Base-by-base conservation (phyloP, 1,284 basidiomycete species). In the Trichosporon ovoides region DNA sequence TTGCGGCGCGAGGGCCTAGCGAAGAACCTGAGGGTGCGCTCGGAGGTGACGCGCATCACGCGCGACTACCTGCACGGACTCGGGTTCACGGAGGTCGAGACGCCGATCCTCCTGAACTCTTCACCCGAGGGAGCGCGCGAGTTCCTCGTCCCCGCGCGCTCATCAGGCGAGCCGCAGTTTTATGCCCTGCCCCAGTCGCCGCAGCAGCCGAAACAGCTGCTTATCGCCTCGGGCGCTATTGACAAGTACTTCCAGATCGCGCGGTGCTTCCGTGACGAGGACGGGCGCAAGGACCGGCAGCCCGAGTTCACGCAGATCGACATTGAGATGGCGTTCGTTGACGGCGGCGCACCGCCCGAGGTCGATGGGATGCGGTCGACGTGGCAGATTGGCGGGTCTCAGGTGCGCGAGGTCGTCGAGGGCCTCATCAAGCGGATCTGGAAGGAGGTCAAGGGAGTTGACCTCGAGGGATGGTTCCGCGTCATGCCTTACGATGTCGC, bases 261-360 rank as follows among this genome's bases (percentile, higher is more conserved):
- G 14, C 85, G 85, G 66, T 97, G 93, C 77, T 97, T 97, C 81
- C 84, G 94, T 38, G 93, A 97, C 75, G 94, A 97, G 75, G 91
- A 92, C 70, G 91, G 91, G 2, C 83, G 93, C 58, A 92, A 89
- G 76, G 93, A 97, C 77, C 83, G 93, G 28, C 94, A 97, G 72
- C 92, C 94, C 0, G 94, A 97, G 76, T 97, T 97, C 76, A 97
- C 94, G 19, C 93, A 97, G 78, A 82, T 97, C 63, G 94, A 97
- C 84, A 77, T 97, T 63, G 94, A 97, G 79, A 94, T 97, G 89
- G 91, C 88, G 2, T 97, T 90, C 76, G 87, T 96, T 24, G 87
- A 87, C 19, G 96, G 93, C 12, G 66, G 73, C 2, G 61, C 62
- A 83, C 84, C 84, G 48, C 62, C 62, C 43, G 64, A 55, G 3